Conservation (phyloP, 257 asterid genomes). For the Nemophila menziesii region DNA sequence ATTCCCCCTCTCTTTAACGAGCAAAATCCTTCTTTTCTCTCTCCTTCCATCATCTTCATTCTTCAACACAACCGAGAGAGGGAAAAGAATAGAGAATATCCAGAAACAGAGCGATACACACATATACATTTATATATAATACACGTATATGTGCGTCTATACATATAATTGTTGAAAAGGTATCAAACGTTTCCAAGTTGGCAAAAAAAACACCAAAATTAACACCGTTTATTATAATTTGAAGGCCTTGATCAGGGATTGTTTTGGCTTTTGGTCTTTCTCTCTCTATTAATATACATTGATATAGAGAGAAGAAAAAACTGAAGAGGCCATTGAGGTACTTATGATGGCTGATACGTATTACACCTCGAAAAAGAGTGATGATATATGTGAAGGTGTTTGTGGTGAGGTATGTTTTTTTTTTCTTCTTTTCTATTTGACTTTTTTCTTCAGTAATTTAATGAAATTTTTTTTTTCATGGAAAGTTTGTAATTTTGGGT, state of each 20-base stretch:
- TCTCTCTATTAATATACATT: no score
- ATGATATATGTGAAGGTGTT: conserved; percentile 31
- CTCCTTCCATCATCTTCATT: neutral
- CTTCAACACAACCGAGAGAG: neutral
- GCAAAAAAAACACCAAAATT: neutral
- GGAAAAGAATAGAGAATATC: neutral
- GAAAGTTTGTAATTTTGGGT: conserved; percentile 4
- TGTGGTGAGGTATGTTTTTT: conserved; percentile 38
- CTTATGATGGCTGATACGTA: conserved; percentile 21
- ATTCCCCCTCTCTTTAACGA: neutral
- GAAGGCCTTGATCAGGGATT: no score
- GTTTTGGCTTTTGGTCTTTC: no score
- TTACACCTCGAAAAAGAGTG: conserved; percentile 30
- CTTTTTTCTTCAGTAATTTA: conserved; percentile 5
- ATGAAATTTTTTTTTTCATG: conserved; percentile 4
- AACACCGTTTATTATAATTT: no score
- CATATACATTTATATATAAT: neutral
- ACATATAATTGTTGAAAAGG: neutral
- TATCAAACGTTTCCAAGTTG: neutral
- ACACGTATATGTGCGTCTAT: neutral
- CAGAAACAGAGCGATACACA: neutral
- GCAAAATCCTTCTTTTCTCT: neutral
- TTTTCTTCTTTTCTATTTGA: conserved; percentile 4
- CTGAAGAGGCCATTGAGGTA: neutral
- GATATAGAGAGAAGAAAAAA: no score